Evolutionary conservation across 139 green algal species (phyloP).

Genomic region (Picochlorum sp.): DNA sequence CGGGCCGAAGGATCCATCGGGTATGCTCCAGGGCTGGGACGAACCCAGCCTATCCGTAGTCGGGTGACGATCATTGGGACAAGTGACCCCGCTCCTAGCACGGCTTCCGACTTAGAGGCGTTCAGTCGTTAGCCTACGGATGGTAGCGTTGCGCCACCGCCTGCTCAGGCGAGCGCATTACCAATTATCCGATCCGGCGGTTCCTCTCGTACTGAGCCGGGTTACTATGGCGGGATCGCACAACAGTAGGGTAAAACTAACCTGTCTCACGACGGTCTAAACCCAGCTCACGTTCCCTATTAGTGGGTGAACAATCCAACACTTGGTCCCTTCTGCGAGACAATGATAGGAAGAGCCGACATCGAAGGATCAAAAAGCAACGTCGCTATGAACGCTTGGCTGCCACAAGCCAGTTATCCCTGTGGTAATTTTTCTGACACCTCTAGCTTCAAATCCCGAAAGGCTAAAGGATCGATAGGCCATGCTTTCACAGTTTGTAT

Average conservation of each 20-base stretch:
- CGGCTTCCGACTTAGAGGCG: slow-evolving; percentile 74
- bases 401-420: slow-evolving; percentile 84
- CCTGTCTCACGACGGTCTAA: slow-evolving; percentile 34
- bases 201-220: slow-evolving; percentile 88
- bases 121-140: slow-evolving; percentile 76
- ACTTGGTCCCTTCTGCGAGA: slow-evolving; percentile 60
- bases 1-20: slow-evolving; percentile 36
- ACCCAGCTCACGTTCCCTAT: slow-evolving; percentile 78
- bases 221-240: slow-evolving; percentile 73
- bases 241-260: slow-evolving; percentile 60
- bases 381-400: slow-evolving; percentile 57
- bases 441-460: slow-evolving; percentile 83
- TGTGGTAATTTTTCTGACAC: slow-evolving; percentile 87
- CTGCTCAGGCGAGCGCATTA: slow-evolving; percentile 71
- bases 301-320: slow-evolving; percentile 71
- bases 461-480: slow-evolving; percentile 88
- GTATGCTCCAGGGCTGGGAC: slow-evolving; percentile 53
- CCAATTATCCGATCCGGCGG: slow-evolving; percentile 76
- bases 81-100: slow-evolving; percentile 55
- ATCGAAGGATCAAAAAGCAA: slow-evolving; percentile 61
- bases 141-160: slow-evolving; percentile 77
- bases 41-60: slow-evolving; percentile 60
- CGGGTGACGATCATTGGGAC: slow-evolving; percentile 59
- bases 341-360: slow-evolving; percentile 60
- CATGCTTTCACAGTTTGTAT: slow-evolving; percentile 31